A percentile compares a stretch with the other conserved stretches of the same genome.
Conservation (phyloP, 768 basidiomycete genomes). For the Termitomyces sp. region DNA sequence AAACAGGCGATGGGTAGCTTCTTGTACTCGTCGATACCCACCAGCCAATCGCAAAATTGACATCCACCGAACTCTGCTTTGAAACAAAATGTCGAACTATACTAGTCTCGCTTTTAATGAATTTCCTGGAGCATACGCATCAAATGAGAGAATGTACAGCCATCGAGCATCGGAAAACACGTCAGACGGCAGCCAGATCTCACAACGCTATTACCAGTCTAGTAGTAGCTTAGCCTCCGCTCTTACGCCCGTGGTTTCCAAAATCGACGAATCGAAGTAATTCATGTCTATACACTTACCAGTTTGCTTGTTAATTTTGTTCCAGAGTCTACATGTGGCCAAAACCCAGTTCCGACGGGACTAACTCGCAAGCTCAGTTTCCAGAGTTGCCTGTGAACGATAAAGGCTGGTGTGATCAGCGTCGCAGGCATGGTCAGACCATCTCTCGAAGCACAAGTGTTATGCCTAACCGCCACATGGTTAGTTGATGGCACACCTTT, state of each 20-base stretch:
- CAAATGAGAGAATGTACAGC: not conserved
- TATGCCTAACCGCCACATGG: slow-evolving; percentile 9
- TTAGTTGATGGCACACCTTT: not conserved
- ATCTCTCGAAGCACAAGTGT: slow-evolving; percentile 3
- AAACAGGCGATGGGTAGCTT: slow-evolving; percentile 2
- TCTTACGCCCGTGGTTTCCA: slow-evolving; percentile 2
- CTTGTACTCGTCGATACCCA: not conserved
- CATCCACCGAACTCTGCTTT: not conserved
- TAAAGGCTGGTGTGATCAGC: not conserved
- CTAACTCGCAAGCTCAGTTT: not conserved
- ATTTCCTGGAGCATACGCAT: not conserved
- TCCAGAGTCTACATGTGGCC: not conserved
- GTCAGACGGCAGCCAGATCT: not conserved
- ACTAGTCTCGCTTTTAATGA: not conserved
- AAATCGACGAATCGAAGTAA: not conserved
- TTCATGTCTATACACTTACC: not conserved
- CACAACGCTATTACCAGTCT: slow-evolving; percentile 5
- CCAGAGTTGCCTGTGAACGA: not conserved
- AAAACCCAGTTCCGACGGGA: not conserved
- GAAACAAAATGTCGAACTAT: slow-evolving; percentile 6
- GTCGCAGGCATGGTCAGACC: not conserved
- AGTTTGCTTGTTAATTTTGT: not conserved
- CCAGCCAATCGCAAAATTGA: not conserved
- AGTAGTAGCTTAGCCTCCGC: slow-evolving; percentile 11
- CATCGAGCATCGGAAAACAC: not conserved